Base-by-base conservation (phyloP, 768 basidiomycete genomes). In the Ramaria rubella region DNA sequence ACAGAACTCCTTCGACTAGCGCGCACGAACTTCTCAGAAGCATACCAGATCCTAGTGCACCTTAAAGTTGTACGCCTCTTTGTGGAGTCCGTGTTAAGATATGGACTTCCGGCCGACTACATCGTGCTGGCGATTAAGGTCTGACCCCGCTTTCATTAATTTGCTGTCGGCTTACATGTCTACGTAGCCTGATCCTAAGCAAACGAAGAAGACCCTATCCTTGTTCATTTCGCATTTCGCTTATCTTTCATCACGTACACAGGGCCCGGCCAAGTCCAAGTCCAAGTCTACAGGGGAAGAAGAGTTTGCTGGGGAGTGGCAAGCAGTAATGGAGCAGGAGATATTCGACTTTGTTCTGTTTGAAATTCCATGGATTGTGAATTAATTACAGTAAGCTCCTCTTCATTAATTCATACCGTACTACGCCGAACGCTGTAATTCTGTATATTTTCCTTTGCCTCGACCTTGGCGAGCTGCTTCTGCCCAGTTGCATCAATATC, bases 21-120 rank as follows among this genome's bases (percentile, higher is more conserved):
- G 34, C 80, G 96, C 54, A 96, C 91, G 52, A 97, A 95, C 72
- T 99, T 98, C 69, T 94, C 94, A 0, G 96, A 99, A 73, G 85
- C 94, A 5, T 93, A 94, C 73, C 91, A 98, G 68, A 77, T 95
- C 52, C 77, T 97, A 19, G 90, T 94, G 0, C 96, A 98, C 66
- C 76, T 98, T 62, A 98, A 98, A 71, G 79, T 95, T 49, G 71
- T 96, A 15, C 85, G 92, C 9, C 75, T 96, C 15, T 98, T 94
- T 64, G 85, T 95, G 21, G 96, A 99, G 73, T 94, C 91, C 56
- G 94, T 97, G 19, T 78, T 99, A 42, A 81, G 95, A 62, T 98
- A 97, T 68, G 96, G 96, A 52, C 75, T 97, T 9, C 96, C 96
- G 4, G 91, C 94, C 1, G 86, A 90, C 63, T 99, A 95, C 68